Conservation (phyloP, 1,139 yeast species). For the Nadsonia commutata region DNA sequence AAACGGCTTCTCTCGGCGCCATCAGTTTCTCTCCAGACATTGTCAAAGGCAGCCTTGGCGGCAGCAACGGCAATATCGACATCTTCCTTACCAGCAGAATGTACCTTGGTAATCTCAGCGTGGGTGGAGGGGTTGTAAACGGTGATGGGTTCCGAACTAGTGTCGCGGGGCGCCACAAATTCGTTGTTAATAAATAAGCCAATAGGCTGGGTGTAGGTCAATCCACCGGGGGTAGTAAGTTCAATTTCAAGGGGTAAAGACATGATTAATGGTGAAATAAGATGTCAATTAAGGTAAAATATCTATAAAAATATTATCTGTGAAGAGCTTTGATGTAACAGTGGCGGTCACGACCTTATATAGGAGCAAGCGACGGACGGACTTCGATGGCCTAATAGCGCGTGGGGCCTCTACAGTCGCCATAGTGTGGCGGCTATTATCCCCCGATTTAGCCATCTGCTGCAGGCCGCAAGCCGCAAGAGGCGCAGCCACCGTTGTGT, state of each 20-base stretch:
- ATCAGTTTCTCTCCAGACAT: slow-evolving; percentile 33
- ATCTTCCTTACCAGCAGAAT: slow-evolving; percentile 41
- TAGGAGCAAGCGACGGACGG: too few relatives aligned
- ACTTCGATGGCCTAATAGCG: too few relatives aligned
- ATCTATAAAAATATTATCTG: too few relatives aligned
- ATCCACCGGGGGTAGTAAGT: slow-evolving; percentile 45
- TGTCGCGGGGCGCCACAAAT: slow-evolving; percentile 35
- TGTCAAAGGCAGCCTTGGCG: slow-evolving; percentile 38
- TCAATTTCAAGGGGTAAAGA: slow-evolving; percentile 9
- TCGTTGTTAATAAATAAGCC: slow-evolving; percentile 77
- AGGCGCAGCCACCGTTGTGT: too few relatives aligned
- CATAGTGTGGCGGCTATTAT: too few relatives aligned
- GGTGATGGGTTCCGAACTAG: slow-evolving; percentile 28
- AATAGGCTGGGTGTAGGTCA: slow-evolving; percentile 46
- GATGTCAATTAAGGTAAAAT: too few relatives aligned
- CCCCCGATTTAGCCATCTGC: too few relatives aligned
- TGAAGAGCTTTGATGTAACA: too few relatives aligned
- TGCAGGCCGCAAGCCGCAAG: too few relatives aligned
- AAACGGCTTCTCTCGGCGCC: slow-evolving; percentile 32
- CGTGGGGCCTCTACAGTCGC: too few relatives aligned
- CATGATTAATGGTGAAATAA: too few relatives aligned
- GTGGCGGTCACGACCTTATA: too few relatives aligned
- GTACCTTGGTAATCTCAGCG: slow-evolving; percentile 35
- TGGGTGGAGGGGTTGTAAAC: slow-evolving; percentile 28
- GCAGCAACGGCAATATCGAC: slow-evolving; percentile 47